Evolutionary conservation across 352 stramenopile species (phyloP).

Genomic region (Phytophthora palmivora): DNA sequence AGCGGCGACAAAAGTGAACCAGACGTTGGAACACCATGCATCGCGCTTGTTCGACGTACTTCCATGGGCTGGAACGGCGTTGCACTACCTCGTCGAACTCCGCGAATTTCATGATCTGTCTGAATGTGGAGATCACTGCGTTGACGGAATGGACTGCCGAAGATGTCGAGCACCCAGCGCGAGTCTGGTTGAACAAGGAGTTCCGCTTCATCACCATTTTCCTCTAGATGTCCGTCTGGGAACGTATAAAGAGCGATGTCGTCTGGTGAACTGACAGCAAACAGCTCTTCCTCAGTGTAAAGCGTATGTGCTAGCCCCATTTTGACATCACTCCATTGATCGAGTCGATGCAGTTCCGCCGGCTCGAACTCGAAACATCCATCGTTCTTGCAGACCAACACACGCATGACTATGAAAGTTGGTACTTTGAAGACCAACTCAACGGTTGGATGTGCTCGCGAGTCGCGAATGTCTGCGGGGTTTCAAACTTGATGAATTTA

Average conservation of each 20-base stretch:
- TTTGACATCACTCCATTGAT: conserved; percentile 59
- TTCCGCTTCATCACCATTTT: conserved; percentile 36
- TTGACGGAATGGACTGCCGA: conserved; percentile 59
- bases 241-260: conserved; percentile 74
- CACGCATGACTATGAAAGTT: conserved; percentile 41
- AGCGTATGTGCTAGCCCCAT: conserved; percentile 62
- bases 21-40: conserved; percentile 10
- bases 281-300: conserved; percentile 80
- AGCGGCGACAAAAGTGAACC: conserved; percentile 34
- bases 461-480: background rate
- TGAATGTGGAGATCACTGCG: conserved; percentile 61
- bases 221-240: conserved; percentile 42
- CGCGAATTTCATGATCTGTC: conserved; percentile 62
- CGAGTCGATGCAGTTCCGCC: conserved; percentile 37
- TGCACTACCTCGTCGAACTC: conserved; percentile 38
- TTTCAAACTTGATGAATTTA: background rate
- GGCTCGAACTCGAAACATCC: conserved; percentile 75
- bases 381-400: conserved; percentile 85
- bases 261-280: conserved; percentile 56
- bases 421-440: background rate
- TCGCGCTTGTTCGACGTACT: conserved; percentile 33
- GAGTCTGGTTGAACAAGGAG: conserved; percentile 47
- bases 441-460: background rate
- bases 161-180: conserved; percentile 85
- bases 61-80: conserved; percentile 31